Conservation (phyloP, 352 stramenopile species). For the Phytopythium kandeliae region DNA sequence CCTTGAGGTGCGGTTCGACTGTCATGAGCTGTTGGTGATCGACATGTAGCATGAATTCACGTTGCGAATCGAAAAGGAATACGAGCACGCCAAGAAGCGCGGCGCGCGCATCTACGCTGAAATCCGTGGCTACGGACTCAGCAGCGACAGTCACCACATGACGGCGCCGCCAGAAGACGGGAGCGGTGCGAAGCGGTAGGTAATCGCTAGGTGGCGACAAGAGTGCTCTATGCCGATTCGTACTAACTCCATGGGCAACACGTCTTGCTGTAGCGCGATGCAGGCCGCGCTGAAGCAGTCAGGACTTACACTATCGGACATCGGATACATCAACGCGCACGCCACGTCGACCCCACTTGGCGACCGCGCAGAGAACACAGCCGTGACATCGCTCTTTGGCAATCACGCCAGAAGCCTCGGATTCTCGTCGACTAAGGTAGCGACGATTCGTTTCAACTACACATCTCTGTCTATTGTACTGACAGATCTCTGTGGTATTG, state of each 20-base stretch:
- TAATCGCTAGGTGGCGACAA: neutral
- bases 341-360: slow-evolving; percentile 97
- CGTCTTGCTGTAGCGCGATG: slow-evolving; percentile 80
- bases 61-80: slow-evolving; percentile 27
- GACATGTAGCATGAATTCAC: neutral
- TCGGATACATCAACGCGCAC: slow-evolving; percentile 98
- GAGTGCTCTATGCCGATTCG: neutral
- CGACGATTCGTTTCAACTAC: neutral
- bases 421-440: slow-evolving; percentile 82
- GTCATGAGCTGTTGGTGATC: neutral
- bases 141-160: slow-evolving; percentile 95
- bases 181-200: slow-evolving; percentile 49
- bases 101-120: slow-evolving; percentile 94
- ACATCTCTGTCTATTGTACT: too few relatives aligned
- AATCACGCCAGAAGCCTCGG: slow-evolving; percentile 41
- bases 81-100: slow-evolving; percentile 91
- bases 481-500: too few relatives aligned
- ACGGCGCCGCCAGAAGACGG: slow-evolving; percentile 63
- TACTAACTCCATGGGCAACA: neutral
- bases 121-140: slow-evolving; percentile 93
- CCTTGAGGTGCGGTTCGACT: slow-evolving; percentile 26
- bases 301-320: slow-evolving; percentile 63
- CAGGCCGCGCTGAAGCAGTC: slow-evolving; percentile 81
- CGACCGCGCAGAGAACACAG: slow-evolving; percentile 92
- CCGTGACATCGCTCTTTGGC: slow-evolving; percentile 87